Base-by-base conservation (phyloP, 345 rosid genomes). In the Turritis glabra region DNA sequence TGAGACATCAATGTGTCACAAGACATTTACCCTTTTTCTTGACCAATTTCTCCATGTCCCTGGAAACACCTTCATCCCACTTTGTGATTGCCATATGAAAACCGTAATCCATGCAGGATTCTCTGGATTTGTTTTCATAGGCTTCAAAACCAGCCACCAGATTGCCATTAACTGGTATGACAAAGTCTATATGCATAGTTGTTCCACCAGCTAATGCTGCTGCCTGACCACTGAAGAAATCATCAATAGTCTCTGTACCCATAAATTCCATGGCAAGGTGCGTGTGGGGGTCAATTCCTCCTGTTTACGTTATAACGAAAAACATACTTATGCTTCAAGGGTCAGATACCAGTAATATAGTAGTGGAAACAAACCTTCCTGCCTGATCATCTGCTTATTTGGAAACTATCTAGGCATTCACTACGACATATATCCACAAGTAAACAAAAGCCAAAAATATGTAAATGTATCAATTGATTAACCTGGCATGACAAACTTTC, bases 131-230 rank as follows among this genome's bases (percentile, higher is more conserved):
- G 60, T 84, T 84, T 71, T 84, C 84, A 68, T 92, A 95, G 46
- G 86, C 81, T 84, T 87, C 81, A 68, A 80, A 82, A 60, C 99
- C 98, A 73, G 96, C 90, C 48, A 66, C 77, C 70, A 92, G 84
- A 77, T 88, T 87, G 8, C 97, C 97, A 70, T 85, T 81, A 58
- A 90, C 85, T 14, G 99, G 99, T 63, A 88, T 84, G 74, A 86
- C 93, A 82, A 92, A 90, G 80, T 95, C 97, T 57, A 95, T 92
- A 74, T 92, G 97, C 99, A 90, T 95, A 21, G 97, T 95, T 58
- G 97, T 95, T 75, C 99, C 99, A 77, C 99, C 97, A 29, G 99
- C 97, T 84, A 92, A 83, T 22, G 99, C 99, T 60, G 99, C 99
- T 74, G 93, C 97, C 84, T 95, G 99, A 76, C 99, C 97, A 82